Percentiles rank a stretch among this genome's conserved stretches.
Conservation (phyloP, 1,284 basidiomycete genomes). For the Ceratobasidium sp. region DNA sequence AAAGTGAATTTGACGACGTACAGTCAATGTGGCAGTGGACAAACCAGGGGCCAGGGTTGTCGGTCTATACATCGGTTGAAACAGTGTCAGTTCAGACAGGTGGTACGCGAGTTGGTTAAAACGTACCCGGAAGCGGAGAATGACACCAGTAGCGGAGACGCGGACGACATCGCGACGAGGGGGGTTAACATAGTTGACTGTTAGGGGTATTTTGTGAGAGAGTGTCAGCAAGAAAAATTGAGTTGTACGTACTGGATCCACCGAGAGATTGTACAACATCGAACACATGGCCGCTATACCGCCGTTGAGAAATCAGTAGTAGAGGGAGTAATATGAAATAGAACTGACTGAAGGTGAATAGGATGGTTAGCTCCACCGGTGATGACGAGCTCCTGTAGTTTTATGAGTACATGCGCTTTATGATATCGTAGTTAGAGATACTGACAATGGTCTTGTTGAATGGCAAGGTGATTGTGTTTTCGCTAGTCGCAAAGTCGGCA, state of each 20-base stretch:
- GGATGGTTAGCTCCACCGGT: slow-evolving; percentile 20
- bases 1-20: not conserved
- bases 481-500: slow-evolving; percentile 15
- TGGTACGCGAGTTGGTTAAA: no score
- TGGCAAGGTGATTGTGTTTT: slow-evolving; percentile 25
- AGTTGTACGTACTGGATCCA: not conserved
- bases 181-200: slow-evolving; percentile 61
- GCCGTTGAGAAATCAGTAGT: not conserved
- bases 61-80: slow-evolving; percentile 50
- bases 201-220: slow-evolving; percentile 41
- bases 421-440: no score
- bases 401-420: not conserved
- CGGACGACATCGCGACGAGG: slow-evolving; percentile 56
- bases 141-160: slow-evolving; percentile 53
- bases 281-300: slow-evolving; percentile 55
- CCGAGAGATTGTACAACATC: slow-evolving; percentile 56
- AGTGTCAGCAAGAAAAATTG: not conserved
- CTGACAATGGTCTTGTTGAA: slow-evolving; percentile 16
- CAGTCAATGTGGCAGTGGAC: slow-evolving; percentile 60
- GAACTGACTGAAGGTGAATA: slow-evolving; percentile 10
- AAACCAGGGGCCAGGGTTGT: slow-evolving; percentile 62
- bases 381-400: slow-evolving; percentile 7
- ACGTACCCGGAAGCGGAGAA: slow-evolving; percentile 54
- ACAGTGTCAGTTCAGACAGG: not conserved
- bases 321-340: not conserved